Conservation (phyloP, 2,329 filamentous ascomycete species). For the Cladosporium colombiae region DNA sequence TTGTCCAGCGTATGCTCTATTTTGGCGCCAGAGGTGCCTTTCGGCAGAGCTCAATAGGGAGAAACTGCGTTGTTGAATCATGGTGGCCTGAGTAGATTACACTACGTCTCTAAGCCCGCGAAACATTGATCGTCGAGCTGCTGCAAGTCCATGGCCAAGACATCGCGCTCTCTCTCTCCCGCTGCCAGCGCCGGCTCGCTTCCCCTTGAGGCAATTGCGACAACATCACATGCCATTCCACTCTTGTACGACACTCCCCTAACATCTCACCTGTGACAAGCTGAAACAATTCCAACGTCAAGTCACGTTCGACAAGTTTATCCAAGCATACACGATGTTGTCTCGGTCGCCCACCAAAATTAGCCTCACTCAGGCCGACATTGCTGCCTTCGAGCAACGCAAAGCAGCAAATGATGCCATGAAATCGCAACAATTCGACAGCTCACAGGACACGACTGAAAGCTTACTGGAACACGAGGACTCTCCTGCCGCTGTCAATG, state of each 20-base stretch:
- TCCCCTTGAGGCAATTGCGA: slow-evolving; percentile 20
- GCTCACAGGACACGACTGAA: slow-evolving; percentile 19
- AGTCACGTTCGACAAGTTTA: not conserved
- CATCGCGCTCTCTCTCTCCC: not conserved
- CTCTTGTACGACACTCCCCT: not conserved
- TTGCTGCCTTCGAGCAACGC: slow-evolving; percentile 37
- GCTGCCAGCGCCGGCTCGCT: slow-evolving; percentile 11
- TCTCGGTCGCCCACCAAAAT: slow-evolving; percentile 40
- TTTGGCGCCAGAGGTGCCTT: slow-evolving; percentile 24
- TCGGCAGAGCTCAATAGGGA: slow-evolving; percentile 23
- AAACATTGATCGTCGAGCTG: slow-evolving; percentile 7
- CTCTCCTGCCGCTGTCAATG: slow-evolving; percentile 16
- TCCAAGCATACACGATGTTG: slow-evolving; percentile 31
- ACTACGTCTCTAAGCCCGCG: not conserved
- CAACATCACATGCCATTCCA: not conserved
- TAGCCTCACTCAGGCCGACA: slow-evolving; percentile 37
- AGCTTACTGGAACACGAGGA: slow-evolving; percentile 15
- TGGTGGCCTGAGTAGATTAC: not conserved
- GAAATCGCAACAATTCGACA: slow-evolving; percentile 18
- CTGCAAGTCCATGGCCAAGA: slow-evolving; percentile 5
- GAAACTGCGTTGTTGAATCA: slow-evolving; percentile 11
- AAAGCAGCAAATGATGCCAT: slow-evolving; percentile 33
- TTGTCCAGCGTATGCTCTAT: slow-evolving; percentile 26
- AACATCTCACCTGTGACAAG: not conserved
- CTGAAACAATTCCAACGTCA: not conserved